Conservation (phyloP, 345 rosid species). For the Raphanus sativus region DNA sequence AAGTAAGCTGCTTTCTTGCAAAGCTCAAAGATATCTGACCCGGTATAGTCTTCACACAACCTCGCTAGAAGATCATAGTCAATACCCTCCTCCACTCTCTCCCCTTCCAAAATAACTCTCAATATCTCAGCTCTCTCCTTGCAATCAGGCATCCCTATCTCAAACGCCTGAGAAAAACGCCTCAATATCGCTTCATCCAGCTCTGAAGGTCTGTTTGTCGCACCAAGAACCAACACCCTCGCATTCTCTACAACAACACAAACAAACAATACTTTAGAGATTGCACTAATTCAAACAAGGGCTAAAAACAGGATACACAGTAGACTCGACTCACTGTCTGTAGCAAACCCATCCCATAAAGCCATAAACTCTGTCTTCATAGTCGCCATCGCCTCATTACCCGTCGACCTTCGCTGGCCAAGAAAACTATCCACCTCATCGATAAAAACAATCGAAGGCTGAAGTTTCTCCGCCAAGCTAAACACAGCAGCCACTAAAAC, state of each 20-base stretch:
- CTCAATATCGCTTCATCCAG: slow-evolving; percentile 94
- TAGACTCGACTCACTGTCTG: not conserved
- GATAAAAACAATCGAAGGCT: slow-evolving; percentile 89
- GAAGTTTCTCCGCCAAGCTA: slow-evolving; percentile 89
- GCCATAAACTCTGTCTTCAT: too few species aligned
- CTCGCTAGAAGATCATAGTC: slow-evolving; percentile 64
- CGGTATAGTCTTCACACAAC: slow-evolving; percentile 71
- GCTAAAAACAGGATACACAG: not conserved
- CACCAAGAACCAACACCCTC: slow-evolving; percentile 95
- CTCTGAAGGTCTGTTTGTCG: slow-evolving; percentile 95
- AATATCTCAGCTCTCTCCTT: slow-evolving; percentile 70
- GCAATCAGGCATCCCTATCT: slow-evolving; percentile 17
- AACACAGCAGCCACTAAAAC: slow-evolving; percentile 90
- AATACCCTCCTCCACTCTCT: slow-evolving; percentile 55
- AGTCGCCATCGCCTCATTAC: too few species aligned
- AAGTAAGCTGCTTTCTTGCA: slow-evolving; percentile 96
- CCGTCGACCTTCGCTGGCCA: too few species aligned
- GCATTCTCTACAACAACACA: slow-evolving; percentile 68
- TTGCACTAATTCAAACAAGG: not conserved
- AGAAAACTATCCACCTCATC: slow-evolving; percentile 96
- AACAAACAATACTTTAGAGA: slow-evolving; percentile 4
- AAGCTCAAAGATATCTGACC: slow-evolving; percentile 90
- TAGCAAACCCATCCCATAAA: too few species aligned
- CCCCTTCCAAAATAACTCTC: slow-evolving; percentile 75
- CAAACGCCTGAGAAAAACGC: slow-evolving; percentile 92